Base-by-base conservation (phyloP, 2,329 filamentous ascomycete species). In the Pezicula carpinea region DNA sequence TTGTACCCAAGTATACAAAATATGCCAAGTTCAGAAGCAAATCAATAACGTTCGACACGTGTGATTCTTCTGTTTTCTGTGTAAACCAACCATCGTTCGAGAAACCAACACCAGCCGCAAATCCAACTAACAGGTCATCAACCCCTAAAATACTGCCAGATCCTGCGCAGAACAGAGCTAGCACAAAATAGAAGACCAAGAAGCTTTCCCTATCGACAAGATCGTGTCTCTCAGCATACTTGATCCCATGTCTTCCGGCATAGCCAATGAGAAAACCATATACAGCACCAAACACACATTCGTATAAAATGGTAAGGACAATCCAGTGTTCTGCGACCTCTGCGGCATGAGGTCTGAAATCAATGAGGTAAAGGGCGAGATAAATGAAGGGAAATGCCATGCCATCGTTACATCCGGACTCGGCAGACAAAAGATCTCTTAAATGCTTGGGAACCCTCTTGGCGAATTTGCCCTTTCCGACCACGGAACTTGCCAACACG, bases 361-460 rank as follows among this genome's bases (percentile, higher is more conserved):
- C 82, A 55, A 97, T 88, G 39, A 97, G 79, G 67, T 96, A 97
- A 23, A 96, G 73, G 1, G 88, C 85, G 23, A 99, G 76, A 65
- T 99, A 99, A 60, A 99, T 81, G 66, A 99, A 99, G 0, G 93
- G 93, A 63, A 99, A 99, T 1, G 93, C 93, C 93, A 99, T 99
- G 69, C 93, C 93, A 66, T 99, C 93, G 76, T 99, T 99, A 71
- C 93, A 99, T 23, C 93, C 93, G 6, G 93, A 99, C 69, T 99
- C 93, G 47, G 91, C 91, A 4, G 93, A 99, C 11, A 99, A 75
- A 43, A 99, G 65, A 69, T 99, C 93, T 75, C 93, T 81, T 70
- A 99, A 73, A 82, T 99, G 93, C 73, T 96, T 97, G 18, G 93
- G 93, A 4, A 99, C 90, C 53, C 93, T 83, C 71, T 96, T 96